A percentile compares a stretch with the other conserved stretches of the same genome.
Evolutionary conservation across 371 early-diverging fungal species (phyloP).

Genomic region (Conidiobolus incongruus): DNA sequence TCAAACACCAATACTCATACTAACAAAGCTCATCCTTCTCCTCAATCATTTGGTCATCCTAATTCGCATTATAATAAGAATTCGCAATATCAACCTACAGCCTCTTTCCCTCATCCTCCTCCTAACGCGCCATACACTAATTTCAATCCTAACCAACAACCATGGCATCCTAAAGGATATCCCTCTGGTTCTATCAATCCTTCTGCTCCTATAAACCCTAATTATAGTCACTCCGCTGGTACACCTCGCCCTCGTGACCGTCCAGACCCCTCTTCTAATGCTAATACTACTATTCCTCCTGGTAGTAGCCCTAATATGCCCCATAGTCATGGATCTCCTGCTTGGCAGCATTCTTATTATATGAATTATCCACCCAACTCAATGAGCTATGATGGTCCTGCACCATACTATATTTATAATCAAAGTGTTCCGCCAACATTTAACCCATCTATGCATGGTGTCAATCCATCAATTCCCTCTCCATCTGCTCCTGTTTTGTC

Average conservation of each 20-base stretch:
- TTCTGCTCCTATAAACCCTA: neutral
- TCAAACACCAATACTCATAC: neutral
- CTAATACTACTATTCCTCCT: neutral
- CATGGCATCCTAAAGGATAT: neutral
- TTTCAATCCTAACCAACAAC: neutral
- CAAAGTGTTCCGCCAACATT: neutral
- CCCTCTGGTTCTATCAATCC: neutral
- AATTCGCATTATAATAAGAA: neutral
- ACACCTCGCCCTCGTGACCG: neutral
- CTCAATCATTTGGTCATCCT: neutral
- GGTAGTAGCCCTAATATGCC: neutral
- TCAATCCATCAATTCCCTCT: neutral
- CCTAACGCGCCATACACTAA: neutral
- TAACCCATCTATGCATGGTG: neutral
- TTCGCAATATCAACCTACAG: slow-evolving; percentile 1
- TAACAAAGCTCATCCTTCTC: neutral
- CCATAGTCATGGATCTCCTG: neutral
- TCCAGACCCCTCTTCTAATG: neutral
- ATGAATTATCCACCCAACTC: neutral
- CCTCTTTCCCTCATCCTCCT: neutral
- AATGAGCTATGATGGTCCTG: neutral
- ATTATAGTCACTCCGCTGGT: neutral
- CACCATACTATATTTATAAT: neutral
- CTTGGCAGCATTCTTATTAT: neutral
- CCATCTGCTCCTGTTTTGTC: neutral